Conservation (phyloP, 2,329 filamentous ascomycete species). For the Penicillium vulpinum region DNA sequence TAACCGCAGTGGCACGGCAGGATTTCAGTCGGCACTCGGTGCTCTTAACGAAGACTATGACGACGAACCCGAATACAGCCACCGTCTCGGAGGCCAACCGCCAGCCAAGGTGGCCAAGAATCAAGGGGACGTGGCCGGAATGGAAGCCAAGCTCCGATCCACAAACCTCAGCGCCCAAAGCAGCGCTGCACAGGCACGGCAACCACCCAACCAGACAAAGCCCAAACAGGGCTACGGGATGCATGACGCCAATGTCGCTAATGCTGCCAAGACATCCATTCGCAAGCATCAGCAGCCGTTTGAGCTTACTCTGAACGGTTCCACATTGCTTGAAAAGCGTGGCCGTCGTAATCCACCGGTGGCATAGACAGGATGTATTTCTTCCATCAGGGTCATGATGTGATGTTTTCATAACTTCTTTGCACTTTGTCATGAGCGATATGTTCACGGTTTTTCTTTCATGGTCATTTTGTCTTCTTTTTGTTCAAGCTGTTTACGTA, state of each 20-base stretch:
- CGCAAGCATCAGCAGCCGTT: constrained; percentile 77
- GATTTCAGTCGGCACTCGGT: constrained; percentile 64
- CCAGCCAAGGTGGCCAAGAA: constrained; percentile 67
- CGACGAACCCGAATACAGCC: constrained; percentile 57
- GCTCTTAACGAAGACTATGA: constrained; percentile 64
- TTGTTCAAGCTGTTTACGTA: constrained; percentile 2
- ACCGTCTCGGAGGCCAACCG: constrained; percentile 53
- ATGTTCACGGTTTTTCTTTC: constrained; percentile 3
- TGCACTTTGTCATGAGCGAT: constrained; percentile 14
- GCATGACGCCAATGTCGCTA: constrained; percentile 79
- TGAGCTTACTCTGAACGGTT: constrained; percentile 87
- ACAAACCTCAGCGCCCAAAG: constrained; percentile 68
- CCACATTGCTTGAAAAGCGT: constrained; percentile 78
- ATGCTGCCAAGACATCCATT: constrained; percentile 79
- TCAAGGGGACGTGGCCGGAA: constrained; percentile 62
- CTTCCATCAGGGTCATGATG: background rate
- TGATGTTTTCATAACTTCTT: constrained; percentile 10
- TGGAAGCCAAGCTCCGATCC: constrained; percentile 86
- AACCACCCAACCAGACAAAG: constrained; percentile 54
- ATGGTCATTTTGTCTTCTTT: background rate
- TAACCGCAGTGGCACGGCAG: constrained; percentile 60
- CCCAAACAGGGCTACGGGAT: constrained; percentile 73
- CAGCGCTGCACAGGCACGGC: constrained; percentile 62
- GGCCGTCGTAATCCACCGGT: constrained; percentile 45
- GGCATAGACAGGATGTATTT: constrained; percentile 17